These are phyloP conservation scores for Dissophora globulifera DNA, from an alignment of 192 early-diverging fungal species.

Conservation along the genomic window DNA sequence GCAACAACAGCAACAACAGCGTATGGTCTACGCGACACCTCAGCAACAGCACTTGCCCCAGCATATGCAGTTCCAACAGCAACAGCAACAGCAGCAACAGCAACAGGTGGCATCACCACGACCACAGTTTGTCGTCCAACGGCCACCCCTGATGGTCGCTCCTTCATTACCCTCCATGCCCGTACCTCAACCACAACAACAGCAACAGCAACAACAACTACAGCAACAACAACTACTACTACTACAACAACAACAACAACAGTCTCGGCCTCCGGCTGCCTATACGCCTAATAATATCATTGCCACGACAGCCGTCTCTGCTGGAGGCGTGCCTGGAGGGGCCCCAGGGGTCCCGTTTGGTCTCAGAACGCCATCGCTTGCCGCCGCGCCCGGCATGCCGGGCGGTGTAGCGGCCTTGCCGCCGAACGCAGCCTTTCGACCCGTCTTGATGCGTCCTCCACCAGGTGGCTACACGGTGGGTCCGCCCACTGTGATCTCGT, in stretches of 20 bases:
- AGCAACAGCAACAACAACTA: background rate
- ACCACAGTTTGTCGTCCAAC: slow-evolving; percentile 37
- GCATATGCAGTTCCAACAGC: slow-evolving; percentile 30
- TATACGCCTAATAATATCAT: slow-evolving; percentile 33
- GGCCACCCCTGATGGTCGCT: slow-evolving; percentile 20
- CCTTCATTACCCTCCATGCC: slow-evolving; percentile 29
- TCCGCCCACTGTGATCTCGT: slow-evolving; percentile 32
- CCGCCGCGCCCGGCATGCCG: slow-evolving; percentile 32
- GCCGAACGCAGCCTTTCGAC: slow-evolving; percentile 11
- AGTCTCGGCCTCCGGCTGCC: slow-evolving; percentile 1
- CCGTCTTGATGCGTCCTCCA: slow-evolving; percentile 29
- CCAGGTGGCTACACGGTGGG: slow-evolving; percentile 25
- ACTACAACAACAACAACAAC: slow-evolving; percentile 7
- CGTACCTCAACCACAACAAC: slow-evolving; percentile 16
- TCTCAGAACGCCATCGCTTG: slow-evolving; percentile 34
- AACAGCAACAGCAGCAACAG: slow-evolving; percentile 2
- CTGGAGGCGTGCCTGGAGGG: background rate
- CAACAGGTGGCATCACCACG: slow-evolving; percentile 14
- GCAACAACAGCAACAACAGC: slow-evolving; percentile 19
- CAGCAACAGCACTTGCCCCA: slow-evolving; percentile 26
- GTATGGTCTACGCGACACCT: slow-evolving; percentile 36
- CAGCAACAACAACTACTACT: slow-evolving; percentile 11
- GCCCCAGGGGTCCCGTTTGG: too few relatives aligned
- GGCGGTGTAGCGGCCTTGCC: background rate
- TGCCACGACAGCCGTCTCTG: background rate